phyloP scores from a whole-genome alignment of 75 land plant species.

The Larix kaempferi region DNA sequence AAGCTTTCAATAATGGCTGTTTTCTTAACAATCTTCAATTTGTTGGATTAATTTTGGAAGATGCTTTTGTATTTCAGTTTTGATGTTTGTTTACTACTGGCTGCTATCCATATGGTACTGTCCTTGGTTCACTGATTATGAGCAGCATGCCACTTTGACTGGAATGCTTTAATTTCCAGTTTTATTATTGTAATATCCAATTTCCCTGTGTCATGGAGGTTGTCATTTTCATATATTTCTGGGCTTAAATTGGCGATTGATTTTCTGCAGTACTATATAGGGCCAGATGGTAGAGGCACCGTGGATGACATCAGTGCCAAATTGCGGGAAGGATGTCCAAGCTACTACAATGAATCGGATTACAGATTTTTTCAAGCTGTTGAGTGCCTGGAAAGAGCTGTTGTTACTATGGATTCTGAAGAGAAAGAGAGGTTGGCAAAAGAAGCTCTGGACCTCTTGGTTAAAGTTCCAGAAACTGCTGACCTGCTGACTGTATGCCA shows the following conservation, averaged over 20 bases:
- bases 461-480: conserved; percentile 87
- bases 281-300: conserved; percentile 91
- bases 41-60: not conserved
- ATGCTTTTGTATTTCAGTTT: not conserved
- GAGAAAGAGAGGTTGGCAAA: conserved; percentile 79
- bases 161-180: not conserved
- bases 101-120: not conserved
- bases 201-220: not conserved
- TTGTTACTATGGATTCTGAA: conserved; percentile 46
- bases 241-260: not conserved
- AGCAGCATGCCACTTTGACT: not conserved
- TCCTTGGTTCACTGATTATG: conserved; percentile 2
- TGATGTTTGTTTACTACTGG: not conserved
- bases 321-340: conserved; percentile 93
- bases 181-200: not conserved
- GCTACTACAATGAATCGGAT: conserved; percentile 94
- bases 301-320: conserved; percentile 95
- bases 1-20: not conserved
- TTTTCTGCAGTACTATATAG: conserved; percentile 79
- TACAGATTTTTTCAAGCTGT: conserved; percentile 90
- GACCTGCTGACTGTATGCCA: conserved; percentile 89
- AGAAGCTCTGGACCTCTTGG: conserved; percentile 74
- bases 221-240: not conserved
- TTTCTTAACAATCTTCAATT: not conserved
- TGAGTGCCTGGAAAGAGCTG: conserved; percentile 86